Conservation (phyloP, 2,329 filamentous ascomycete genomes). For the Monosporascus sp. region DNA sequence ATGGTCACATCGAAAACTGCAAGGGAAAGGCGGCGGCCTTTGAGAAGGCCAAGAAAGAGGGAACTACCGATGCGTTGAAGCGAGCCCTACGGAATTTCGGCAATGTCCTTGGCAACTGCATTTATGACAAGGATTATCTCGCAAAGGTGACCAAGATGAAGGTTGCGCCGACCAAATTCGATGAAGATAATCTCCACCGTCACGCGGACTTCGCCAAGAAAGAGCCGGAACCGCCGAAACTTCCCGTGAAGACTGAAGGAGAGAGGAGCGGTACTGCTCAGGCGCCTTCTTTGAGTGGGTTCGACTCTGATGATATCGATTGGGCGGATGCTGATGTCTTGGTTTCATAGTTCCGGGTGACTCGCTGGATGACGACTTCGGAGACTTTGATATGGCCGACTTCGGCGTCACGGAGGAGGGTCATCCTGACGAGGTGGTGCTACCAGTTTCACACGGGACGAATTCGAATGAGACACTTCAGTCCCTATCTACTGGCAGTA, state of each 20-base stretch:
- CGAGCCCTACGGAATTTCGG: slow-evolving; percentile 86
- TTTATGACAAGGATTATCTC: slow-evolving; percentile 95
- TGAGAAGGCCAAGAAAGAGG: slow-evolving; percentile 98
- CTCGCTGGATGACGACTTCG: slow-evolving; percentile 28
- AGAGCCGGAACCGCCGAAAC: slow-evolving; percentile 31
- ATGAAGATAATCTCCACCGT: slow-evolving; percentile 73
- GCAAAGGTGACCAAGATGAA: slow-evolving; percentile 88
- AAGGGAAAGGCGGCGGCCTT: slow-evolving; percentile 94
- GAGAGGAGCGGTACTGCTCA: slow-evolving; percentile 15
- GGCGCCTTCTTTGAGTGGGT: slow-evolving; percentile 36
- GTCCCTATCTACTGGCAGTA: slow-evolving; percentile 10
- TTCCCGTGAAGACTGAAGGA: slow-evolving; percentile 25
- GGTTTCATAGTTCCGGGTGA: slow-evolving; percentile 25
- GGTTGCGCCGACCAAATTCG: slow-evolving; percentile 68
- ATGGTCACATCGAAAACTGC: slow-evolving; percentile 93
- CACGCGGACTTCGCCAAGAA: slow-evolving; percentile 70
- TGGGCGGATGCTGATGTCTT: slow-evolving; percentile 28
- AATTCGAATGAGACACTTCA: slow-evolving; percentile 25
- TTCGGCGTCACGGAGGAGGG: slow-evolving; percentile 64
- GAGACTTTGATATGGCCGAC: slow-evolving; percentile 72
- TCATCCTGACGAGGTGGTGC: slow-evolving; percentile 70
- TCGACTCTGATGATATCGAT: slow-evolving; percentile 32
- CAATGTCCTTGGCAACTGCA: slow-evolving; percentile 95
- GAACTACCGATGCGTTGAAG: slow-evolving; percentile 90
- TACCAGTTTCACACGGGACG: slow-evolving; percentile 35